Percentiles rank a stretch among this genome's conserved stretches.
Conservation (phyloP, 805 yeast species). For the Yamadazyma scolyti region DNA sequence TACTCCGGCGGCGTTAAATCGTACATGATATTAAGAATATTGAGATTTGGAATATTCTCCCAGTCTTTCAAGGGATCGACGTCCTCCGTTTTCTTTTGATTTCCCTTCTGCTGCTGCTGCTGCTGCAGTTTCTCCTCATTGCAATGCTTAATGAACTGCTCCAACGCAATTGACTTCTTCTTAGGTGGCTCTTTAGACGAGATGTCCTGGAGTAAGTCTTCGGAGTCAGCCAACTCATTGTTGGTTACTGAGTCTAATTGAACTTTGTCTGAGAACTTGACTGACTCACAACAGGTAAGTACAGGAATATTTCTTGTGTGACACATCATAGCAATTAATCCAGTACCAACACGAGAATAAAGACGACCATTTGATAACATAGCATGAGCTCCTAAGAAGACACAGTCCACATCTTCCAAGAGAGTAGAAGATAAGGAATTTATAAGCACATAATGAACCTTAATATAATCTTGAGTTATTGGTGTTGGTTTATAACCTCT, state of each 20-base stretch:
- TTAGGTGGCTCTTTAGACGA: conserved; percentile 50
- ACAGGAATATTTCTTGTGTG: conserved; percentile 88
- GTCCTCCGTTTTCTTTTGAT: conserved; percentile 7
- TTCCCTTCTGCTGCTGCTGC: conserved; percentile 2
- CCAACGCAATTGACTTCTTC: conserved; percentile 60
- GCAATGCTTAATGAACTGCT: conserved; percentile 53
- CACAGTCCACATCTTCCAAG: conserved; percentile 82
- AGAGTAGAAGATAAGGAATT: conserved; percentile 72
- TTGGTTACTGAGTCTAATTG: conserved; percentile 94
- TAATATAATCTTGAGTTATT: conserved; percentile 52
- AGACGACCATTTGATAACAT: conserved; percentile 93
- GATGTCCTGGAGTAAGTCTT: conserved; percentile 55
- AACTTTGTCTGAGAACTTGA: conserved; percentile 92
- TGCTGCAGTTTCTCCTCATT: conserved; percentile 27
- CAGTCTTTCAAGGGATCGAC: conserved; percentile 52
- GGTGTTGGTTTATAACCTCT: conserved; percentile 15
- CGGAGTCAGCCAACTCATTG: conserved; percentile 84
- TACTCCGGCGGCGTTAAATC: conserved; percentile 93
- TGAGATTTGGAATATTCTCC: conserved; percentile 60
- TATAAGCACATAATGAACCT: conserved; percentile 74
- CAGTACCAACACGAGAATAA: conserved; percentile 92
- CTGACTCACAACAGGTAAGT: conserved; percentile 89
- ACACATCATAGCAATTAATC: conserved; percentile 88
- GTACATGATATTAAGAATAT: conserved; percentile 80
- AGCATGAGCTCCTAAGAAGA: conserved; percentile 94